A percentile compares a stretch with the other conserved stretches of the same genome.
Conservation (phyloP, 768 basidiomycete species). For the Termitomyces sp. region DNA sequence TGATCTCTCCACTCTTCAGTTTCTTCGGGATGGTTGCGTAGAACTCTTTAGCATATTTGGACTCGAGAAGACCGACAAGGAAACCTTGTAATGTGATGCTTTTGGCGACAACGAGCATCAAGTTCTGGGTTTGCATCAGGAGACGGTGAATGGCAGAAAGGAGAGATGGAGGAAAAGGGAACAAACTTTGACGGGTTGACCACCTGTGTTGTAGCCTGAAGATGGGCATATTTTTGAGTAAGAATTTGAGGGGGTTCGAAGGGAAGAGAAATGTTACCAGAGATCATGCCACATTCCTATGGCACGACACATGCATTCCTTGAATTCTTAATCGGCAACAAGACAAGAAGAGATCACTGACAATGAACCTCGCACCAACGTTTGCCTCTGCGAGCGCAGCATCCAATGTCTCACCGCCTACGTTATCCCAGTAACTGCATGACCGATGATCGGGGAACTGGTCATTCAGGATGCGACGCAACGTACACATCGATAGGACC, state of each 20-base stretch:
- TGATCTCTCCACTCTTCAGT: conserved; percentile 43
- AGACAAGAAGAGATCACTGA: conserved; percentile 20
- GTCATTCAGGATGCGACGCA: neutral
- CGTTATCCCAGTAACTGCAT: conserved; percentile 51
- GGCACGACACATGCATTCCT: no score
- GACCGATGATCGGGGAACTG: neutral
- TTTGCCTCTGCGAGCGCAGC: conserved; percentile 47
- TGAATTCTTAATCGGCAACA: neutral
- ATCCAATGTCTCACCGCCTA: conserved; percentile 59
- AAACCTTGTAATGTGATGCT: conserved; percentile 37
- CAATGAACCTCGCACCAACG: conserved; percentile 46
- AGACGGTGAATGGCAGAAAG: no score
- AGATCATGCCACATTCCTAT: conserved; percentile 42
- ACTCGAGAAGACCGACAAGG: conserved; percentile 26
- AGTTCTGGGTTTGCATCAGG: conserved; percentile 30
- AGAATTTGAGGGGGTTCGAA: neutral
- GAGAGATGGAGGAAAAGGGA: no score
- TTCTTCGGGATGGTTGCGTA: conserved; percentile 34
- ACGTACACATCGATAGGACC: conserved; percentile 47
- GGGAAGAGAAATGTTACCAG: conserved; percentile 6
- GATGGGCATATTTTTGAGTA: neutral
- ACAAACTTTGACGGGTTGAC: conserved; percentile 16
- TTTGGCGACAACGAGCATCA: conserved; percentile 35
- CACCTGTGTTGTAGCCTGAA: conserved; percentile 30
- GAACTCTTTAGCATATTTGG: conserved; percentile 40